Base-by-base conservation (phyloP, 148 eudicot species). In the Drosera capensis region DNA sequence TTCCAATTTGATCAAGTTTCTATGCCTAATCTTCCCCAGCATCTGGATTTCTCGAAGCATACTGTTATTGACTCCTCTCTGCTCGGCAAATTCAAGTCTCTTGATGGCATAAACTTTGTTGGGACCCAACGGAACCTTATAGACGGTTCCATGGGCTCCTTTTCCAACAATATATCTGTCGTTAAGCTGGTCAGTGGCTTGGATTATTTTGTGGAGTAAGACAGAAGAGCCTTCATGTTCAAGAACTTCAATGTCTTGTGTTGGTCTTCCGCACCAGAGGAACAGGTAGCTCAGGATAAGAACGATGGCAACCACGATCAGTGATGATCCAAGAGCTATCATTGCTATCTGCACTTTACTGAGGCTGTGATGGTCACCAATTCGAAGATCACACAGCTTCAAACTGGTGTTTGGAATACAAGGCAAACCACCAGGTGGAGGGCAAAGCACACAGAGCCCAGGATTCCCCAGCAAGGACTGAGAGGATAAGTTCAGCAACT, bases 81-180 rank as follows among this genome's bases (percentile, higher is more conserved):
- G 47, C 20, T 68, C 72, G 18, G 57, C 50, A 52, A 86, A 75
- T 40, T 43, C 52, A 45, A 86, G 71, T 60, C 69, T 81, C 55
- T 86, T 86, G 42, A 78, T 76, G 1, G 93, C 96, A 28, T 68
- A 78, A 20, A 73, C 71, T 59, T 70, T 63, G 2, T 51, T 74
- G 7, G 74, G 70, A 48, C 67, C 68, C 61, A 78, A 23, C 0
- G 55, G 46, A 1, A 75, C 96, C 66, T 67, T 81, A 51, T 86
- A 86, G 3, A 86, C 96, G 2, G 63, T 67, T 37, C 93, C 96
- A 54, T 81, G 96, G 14, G 84, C 93, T 47, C 96, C 96, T 63
- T 64, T 81, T 45, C 96, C 96, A 5, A 81, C 62, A 42, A 86
- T 54, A 46, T 75, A 69, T 51, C 57, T 63, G 24, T 78, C 83